A percentile compares a stretch with the other conserved stretches of the same genome.
Conservation (phyloP, 148 eudicot genomes). For the Nepenthes gracilis region DNA sequence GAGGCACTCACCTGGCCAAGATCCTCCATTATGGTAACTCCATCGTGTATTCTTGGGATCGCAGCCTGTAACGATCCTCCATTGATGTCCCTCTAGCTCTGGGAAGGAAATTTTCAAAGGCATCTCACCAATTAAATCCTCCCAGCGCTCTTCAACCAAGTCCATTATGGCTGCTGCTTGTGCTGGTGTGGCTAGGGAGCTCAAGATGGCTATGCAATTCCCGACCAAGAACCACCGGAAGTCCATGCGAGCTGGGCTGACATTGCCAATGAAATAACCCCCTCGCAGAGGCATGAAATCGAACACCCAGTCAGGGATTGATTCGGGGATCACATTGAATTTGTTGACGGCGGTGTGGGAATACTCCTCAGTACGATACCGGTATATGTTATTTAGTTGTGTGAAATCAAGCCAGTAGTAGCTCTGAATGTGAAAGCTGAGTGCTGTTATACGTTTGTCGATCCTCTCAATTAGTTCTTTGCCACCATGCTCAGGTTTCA, state of each 20-base stretch:
- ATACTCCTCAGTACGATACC: conserved; percentile 47
- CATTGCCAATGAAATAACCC: conserved; percentile 55
- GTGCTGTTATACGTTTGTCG: conserved; percentile 34
- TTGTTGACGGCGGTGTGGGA: conserved; percentile 60
- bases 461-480: conserved; percentile 42
- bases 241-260: conserved; percentile 70
- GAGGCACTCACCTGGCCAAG: conserved; percentile 49
- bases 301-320: conserved; percentile 53
- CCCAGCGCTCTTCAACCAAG: conserved; percentile 58
- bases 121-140: conserved; percentile 59
- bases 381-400: conserved; percentile 53
- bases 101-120: conserved; percentile 57
- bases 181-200: conserved; percentile 34
- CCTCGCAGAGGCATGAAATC: conserved; percentile 48
- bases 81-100: conserved; percentile 49
- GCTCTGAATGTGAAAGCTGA: conserved; percentile 44
- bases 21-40: conserved; percentile 80
- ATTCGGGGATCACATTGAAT: conserved; percentile 51
- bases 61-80: conserved; percentile 59
- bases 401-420: conserved; percentile 62
- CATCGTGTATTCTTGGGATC: conserved; percentile 68
- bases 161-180: conserved; percentile 64
- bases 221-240: conserved; percentile 56
- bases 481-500: conserved; percentile 38
- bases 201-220: conserved; percentile 49